Base-by-base conservation (phyloP, 75 land plant genomes). In the Adiantum capillusveneris region DNA sequence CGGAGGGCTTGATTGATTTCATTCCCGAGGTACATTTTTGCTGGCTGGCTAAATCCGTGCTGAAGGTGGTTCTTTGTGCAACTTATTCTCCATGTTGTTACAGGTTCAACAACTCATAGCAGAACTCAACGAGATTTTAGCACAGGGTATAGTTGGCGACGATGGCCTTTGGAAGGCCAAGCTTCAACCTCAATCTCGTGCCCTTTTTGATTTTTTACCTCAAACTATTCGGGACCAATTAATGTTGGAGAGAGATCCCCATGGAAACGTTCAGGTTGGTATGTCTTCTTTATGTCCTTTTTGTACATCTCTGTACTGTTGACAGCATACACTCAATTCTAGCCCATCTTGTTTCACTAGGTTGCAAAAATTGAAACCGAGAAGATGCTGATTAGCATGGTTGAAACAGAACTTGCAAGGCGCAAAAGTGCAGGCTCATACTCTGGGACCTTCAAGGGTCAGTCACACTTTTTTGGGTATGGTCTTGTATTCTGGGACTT, bases 301-400 rank as follows among this genome's bases (percentile, higher is more conserved):
- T 31, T 25, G 22, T 56, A 11, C 57, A n/a, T n/a, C n/a, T n/a
- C n/a, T n/a, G n/a, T n/a, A n/a, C n/a, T n/a, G n/a, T 19, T 11
- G 16, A 12, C 17, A 29, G 14, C 30, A 17, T 29, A 56, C 22
- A 3, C 39, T 37, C 21, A n/a, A n/a, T n/a, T n/a, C n/a, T n/a
- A n/a, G n/a, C n/a, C n/a, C n/a, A 42, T 49, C 43, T 9, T 57
- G 16, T n/a, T n/a, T n/a, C n/a, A n/a, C n/a, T 45, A 92, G 93
- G 97, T 92, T 53, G 94, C 97, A 22, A 82, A 83, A 65, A 92
- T 92, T 55, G 97, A 92, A 65, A 92, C 94, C 30, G 97, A 92
- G 58, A 92, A 92, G 62, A 92, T 92, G 97, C 78, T 92, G 31
- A 92, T 92, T 34, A 79, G 85, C 21, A 92, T 92, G 97, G 86